Evolutionary conservation across 2,329 filamentous ascomycete genomes (phyloP).

Genomic region (Fusarium hostae): DNA sequence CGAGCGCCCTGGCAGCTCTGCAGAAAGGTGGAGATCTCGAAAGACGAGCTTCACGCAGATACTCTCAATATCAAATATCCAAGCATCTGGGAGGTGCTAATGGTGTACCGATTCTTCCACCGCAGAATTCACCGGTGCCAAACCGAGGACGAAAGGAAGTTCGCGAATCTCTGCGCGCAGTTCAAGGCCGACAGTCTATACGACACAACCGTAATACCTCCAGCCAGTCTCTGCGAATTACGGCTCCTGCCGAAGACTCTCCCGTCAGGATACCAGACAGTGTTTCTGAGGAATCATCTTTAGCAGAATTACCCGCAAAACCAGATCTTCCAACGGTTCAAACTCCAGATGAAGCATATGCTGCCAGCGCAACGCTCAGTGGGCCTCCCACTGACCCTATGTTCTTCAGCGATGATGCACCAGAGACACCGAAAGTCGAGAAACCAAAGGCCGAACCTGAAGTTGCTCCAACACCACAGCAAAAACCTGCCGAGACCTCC

Average conservation of each 20-base stretch:
- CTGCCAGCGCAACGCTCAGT: conserved; percentile 67
- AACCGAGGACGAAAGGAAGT: conserved; percentile 84
- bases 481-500: conserved; percentile 56
- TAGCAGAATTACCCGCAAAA: conserved; percentile 39
- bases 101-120: conserved; percentile 86
- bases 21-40: conserved; percentile 94
- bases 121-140: conserved; percentile 84
- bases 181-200: conserved; percentile 64
- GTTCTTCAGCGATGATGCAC: conserved; percentile 43
- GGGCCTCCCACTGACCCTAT: conserved; percentile 64
- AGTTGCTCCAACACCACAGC: conserved; percentile 51
- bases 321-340: conserved; percentile 56
- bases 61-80: conserved; percentile 96
- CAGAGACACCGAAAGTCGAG: conserved; percentile 30
- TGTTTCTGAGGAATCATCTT: conserved; percentile 70
- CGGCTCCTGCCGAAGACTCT: conserved; percentile 63
- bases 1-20: conserved; percentile 89
- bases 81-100: conserved; percentile 88
- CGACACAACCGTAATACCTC: conserved; percentile 62
- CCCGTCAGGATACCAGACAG: conserved; percentile 68
- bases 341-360: conserved; percentile 74
- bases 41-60: conserved; percentile 88
- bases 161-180: conserved; percentile 82
- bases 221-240: conserved; percentile 54
- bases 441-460: conserved; percentile 41